phyloP scores from a whole-genome alignment of 768 basidiomycete genomes.

The Amanita molliuscula region DNA sequence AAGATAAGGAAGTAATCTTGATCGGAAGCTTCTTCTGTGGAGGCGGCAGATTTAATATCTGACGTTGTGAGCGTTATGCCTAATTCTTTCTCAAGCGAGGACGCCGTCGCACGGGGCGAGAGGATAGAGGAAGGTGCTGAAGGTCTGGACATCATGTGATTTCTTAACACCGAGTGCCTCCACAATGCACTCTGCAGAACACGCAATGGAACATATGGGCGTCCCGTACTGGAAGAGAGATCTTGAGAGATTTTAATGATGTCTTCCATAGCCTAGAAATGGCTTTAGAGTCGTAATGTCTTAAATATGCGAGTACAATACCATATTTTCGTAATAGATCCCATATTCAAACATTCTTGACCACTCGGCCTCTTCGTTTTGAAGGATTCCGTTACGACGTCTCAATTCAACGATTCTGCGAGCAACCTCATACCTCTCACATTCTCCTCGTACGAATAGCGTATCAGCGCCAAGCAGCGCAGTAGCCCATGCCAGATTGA shows the following conservation, averaged over 20 bases:
- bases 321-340: slow-evolving; percentile 86
- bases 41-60: slow-evolving; percentile 31
- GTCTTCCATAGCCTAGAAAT: slow-evolving; percentile 65
- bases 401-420: slow-evolving; percentile 67
- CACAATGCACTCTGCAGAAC: slow-evolving; percentile 74
- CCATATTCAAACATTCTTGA: slow-evolving; percentile 59
- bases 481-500: slow-evolving; percentile 64
- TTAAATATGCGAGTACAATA: slow-evolving; percentile 20
- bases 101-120: slow-evolving; percentile 19
- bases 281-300: slow-evolving; percentile 2
- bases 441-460: slow-evolving; percentile 71
- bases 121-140: slow-evolving; percentile 26
- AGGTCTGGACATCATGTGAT: slow-evolving; percentile 38
- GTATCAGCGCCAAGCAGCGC: slow-evolving; percentile 69
- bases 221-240: slow-evolving; percentile 58
- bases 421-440: slow-evolving; percentile 73
- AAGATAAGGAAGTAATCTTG: slow-evolving; percentile 56
- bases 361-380: slow-evolving; percentile 65
- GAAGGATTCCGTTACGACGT: slow-evolving; percentile 38
- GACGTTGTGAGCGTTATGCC: slow-evolving; percentile 47
- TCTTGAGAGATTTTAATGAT: slow-evolving; percentile 67
- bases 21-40: slow-evolving; percentile 14
- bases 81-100: slow-evolving; percentile 52
- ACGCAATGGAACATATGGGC: slow-evolving; percentile 56
- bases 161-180: slow-evolving; percentile 60